phyloP scores from a whole-genome alignment of 1,139 yeast genomes.

The Blastobotrys petasosporus region DNA sequence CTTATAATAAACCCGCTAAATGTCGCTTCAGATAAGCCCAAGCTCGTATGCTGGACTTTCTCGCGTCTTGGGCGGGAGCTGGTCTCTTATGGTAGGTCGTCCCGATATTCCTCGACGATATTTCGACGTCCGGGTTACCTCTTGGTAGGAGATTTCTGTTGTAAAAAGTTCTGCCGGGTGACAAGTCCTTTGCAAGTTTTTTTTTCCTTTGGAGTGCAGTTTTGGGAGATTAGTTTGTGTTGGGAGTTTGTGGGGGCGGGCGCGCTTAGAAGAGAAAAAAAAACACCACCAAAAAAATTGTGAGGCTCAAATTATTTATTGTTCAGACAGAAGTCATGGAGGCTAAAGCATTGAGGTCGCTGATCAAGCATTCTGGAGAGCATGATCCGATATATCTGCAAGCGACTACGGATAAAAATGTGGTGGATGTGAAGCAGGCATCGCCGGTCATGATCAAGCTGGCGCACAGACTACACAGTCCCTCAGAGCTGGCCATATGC shows the following conservation, averaged over 20 bases:
- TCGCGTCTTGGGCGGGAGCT: too few species aligned
- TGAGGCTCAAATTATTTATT: neutral
- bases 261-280: neutral
- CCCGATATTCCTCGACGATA: too few species aligned
- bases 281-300: constrained; percentile 1
- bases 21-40: too few species aligned
- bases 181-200: neutral
- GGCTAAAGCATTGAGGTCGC: constrained; percentile 8
- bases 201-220: neutral
- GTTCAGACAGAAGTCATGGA: constrained; percentile 4
- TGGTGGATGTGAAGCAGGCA: constrained; percentile 14
- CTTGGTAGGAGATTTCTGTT: too few species aligned
- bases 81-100: too few species aligned
- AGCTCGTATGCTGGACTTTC: too few species aligned
- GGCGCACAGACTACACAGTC: constrained; percentile 21
- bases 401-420: constrained; percentile 10
- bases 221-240: neutral
- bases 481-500: constrained; percentile 21
- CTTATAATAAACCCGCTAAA: too few species aligned
- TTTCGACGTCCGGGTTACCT: too few species aligned
- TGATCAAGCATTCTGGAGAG: constrained; percentile 11
- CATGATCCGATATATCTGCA: constrained; percentile 22
- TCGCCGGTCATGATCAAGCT: constrained; percentile 23
- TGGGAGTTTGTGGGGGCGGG: too few species aligned
- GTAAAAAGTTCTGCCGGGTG: constrained; percentile 4